These are phyloP conservation scores for Rhododendron vialii DNA, from an alignment of 148 eudicot genomes.

Conservation along the genomic window DNA sequence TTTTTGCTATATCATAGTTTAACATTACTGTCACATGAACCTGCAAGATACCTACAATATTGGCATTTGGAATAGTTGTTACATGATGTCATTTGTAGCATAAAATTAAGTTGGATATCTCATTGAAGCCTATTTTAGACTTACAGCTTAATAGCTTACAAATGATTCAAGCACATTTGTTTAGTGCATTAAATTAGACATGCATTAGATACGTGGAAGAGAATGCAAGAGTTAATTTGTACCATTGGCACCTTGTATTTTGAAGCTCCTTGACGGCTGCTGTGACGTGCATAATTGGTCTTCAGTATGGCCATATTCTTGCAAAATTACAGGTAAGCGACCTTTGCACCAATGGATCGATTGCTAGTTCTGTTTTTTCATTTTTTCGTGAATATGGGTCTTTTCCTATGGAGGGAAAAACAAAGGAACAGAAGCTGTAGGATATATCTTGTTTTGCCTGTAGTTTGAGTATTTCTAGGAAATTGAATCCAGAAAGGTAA, in stretches of 20 bases:
- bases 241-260: not conserved
- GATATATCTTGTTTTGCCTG: not conserved
- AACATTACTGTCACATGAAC: not conserved
- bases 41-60: not conserved
- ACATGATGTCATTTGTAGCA: not conserved
- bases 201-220: not conserved
- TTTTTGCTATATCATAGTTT: not conserved
- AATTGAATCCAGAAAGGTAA: not conserved
- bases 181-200: not conserved
- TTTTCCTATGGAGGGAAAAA: not conserved
- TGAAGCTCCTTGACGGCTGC: slow-evolving; percentile 75
- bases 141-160: not conserved
- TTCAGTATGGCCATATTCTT: slow-evolving; percentile 76
- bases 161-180: not conserved
- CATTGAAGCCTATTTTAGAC: not conserved
- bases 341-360: not conserved
- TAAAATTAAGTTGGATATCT: not conserved
- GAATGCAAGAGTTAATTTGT: slow-evolving; percentile 6
- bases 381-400: not conserved
- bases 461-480: not conserved
- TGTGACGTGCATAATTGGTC: slow-evolving; percentile 68
- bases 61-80: not conserved
- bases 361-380: not conserved
- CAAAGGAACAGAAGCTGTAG: not conserved
- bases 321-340: slow-evolving; percentile 56